Evolutionary conservation across 2,329 filamentous ascomycete species (phyloP).

Genomic region (Colletotrichum neosansevieriae): DNA sequence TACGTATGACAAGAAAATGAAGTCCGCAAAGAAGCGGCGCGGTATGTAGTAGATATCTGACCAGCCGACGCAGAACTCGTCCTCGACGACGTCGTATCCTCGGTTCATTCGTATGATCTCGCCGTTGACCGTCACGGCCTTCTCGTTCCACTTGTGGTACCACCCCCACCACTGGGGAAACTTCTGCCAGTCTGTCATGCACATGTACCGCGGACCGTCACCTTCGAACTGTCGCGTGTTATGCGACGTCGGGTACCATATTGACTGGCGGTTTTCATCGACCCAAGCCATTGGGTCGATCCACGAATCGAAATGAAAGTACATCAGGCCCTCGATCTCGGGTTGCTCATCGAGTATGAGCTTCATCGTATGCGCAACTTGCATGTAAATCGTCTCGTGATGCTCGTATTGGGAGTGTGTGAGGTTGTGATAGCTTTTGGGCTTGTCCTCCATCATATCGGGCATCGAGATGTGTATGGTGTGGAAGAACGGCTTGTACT

Average conservation of each 20-base stretch:
- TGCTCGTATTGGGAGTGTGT: conserved; percentile 45
- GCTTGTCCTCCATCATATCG: conserved; percentile 35
- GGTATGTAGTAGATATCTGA: conserved; percentile 51
- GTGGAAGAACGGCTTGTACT: conserved; percentile 49
- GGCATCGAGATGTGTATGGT: conserved; percentile 47
- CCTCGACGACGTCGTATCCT: conserved; percentile 27
- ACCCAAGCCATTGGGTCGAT: conserved; percentile 47
- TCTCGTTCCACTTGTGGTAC: conserved; percentile 34
- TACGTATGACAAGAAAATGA: conserved; percentile 45
- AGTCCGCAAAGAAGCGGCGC: conserved; percentile 49
- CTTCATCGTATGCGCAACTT: conserved; percentile 47
- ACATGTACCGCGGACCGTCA: conserved; percentile 42
- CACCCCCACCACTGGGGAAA: conserved; percentile 43
- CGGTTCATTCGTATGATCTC: conserved; percentile 23
- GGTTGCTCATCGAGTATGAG: conserved; percentile 45
- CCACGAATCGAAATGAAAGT: conserved; percentile 51
- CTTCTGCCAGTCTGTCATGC: conserved; percentile 42
- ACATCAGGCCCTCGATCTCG: conserved; percentile 46
- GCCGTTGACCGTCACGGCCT: conserved; percentile 38
- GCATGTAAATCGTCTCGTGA: conserved; percentile 42
- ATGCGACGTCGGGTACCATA: conserved; percentile 45
- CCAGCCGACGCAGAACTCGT: conserved; percentile 49
- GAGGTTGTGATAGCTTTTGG: conserved; percentile 42
- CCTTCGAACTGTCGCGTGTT: conserved; percentile 34
- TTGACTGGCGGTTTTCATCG: conserved; percentile 44